A percentile compares a stretch with the other conserved stretches of the same genome.
phyloP scores from a whole-genome alignment of 2,329 filamentous ascomycete genomes.

The Emericellopsis cladophorae region DNA sequence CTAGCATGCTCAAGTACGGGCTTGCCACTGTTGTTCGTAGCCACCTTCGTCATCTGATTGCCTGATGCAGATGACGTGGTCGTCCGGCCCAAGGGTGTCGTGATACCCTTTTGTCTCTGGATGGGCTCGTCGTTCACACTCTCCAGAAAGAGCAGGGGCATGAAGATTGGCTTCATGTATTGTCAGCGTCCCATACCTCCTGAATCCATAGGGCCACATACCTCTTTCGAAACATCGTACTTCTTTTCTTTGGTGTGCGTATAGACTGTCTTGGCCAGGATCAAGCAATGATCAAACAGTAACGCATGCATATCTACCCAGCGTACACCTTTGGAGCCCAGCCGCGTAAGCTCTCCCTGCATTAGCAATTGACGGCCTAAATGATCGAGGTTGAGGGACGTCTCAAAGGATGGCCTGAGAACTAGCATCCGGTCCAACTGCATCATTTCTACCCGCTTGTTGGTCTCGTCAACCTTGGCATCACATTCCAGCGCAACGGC shows the following conservation, averaged over 20 bases:
- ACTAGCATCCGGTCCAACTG: slow-evolving; percentile 76
- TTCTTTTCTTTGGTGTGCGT: slow-evolving; percentile 66
- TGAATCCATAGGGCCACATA: slow-evolving; percentile 21
- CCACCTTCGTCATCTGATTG: slow-evolving; percentile 43
- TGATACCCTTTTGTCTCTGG: slow-evolving; percentile 67
- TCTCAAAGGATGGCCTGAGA: slow-evolving; percentile 76
- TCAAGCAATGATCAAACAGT: slow-evolving; percentile 92
- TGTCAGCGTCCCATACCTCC: slow-evolving; percentile 11
- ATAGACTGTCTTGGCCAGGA: slow-evolving; percentile 70
- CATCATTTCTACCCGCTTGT: slow-evolving; percentile 78
- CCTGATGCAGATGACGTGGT: slow-evolving; percentile 49
- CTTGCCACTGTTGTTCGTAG: slow-evolving; percentile 35
- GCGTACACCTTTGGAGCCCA: slow-evolving; percentile 77
- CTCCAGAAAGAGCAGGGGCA: slow-evolving; percentile 88
- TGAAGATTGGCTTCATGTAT: slow-evolving; percentile 63
- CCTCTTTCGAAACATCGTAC: slow-evolving; percentile 88
- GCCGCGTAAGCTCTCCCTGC: slow-evolving; percentile 78
- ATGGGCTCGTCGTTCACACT: slow-evolving; percentile 87
- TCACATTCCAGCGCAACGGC: slow-evolving; percentile 84
- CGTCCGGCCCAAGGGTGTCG: slow-evolving; percentile 45
- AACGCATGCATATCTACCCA: slow-evolving; percentile 92
- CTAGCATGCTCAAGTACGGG: slow-evolving; percentile 54
- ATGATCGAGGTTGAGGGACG: slow-evolving; percentile 83
- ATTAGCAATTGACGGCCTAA: slow-evolving; percentile 84
- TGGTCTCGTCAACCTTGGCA: slow-evolving; percentile 80